Evolutionary conservation across 495 filamentous ascomycete species (phyloP).

Genomic region (Cercophora scortea): DNA sequence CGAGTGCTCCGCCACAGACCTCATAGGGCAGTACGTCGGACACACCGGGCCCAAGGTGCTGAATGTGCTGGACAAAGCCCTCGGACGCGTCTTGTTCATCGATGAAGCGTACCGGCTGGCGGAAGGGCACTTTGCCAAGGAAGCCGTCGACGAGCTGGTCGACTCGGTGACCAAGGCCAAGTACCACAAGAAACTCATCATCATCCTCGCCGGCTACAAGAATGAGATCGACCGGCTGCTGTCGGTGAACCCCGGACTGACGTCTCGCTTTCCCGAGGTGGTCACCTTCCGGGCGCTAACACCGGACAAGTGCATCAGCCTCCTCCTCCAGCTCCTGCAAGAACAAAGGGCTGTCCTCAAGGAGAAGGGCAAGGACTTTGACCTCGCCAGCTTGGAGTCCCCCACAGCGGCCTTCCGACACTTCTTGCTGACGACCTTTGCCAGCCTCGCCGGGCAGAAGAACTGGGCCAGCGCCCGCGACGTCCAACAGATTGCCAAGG

Average conservation of each 20-base stretch:
- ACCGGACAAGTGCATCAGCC: slow-evolving; percentile 35
- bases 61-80: slow-evolving; percentile 48
- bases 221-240: slow-evolving; percentile 64
- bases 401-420: slow-evolving; percentile 9
- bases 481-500: slow-evolving; percentile 48
- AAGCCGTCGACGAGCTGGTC: slow-evolving; percentile 68
- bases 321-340: slow-evolving; percentile 23
- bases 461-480: slow-evolving; percentile 66
- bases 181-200: slow-evolving; percentile 56
- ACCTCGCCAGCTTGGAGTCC: slow-evolving; percentile 29
- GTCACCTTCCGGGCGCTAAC: slow-evolving; percentile 43
- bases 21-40: slow-evolving; percentile 55
- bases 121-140: slow-evolving; percentile 52
- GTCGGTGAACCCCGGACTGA: slow-evolving; percentile 50
- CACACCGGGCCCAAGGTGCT: slow-evolving; percentile 59
- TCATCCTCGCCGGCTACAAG: slow-evolving; percentile 71
- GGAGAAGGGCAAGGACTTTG: slow-evolving; percentile 22
- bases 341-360: slow-evolving; percentile 14
- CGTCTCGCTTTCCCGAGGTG: slow-evolving; percentile 51
- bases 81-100: slow-evolving; percentile 59
- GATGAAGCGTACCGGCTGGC: slow-evolving; percentile 60
- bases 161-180: slow-evolving; percentile 57
- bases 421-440: slow-evolving; percentile 30
- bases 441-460: slow-evolving; percentile 32
- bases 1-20: slow-evolving; percentile 53